Evolutionary conservation across 306 rosid species (phyloP), one percentile per base, ranked within the genome.

Genomic region (Boehmeria nivea): DNA sequence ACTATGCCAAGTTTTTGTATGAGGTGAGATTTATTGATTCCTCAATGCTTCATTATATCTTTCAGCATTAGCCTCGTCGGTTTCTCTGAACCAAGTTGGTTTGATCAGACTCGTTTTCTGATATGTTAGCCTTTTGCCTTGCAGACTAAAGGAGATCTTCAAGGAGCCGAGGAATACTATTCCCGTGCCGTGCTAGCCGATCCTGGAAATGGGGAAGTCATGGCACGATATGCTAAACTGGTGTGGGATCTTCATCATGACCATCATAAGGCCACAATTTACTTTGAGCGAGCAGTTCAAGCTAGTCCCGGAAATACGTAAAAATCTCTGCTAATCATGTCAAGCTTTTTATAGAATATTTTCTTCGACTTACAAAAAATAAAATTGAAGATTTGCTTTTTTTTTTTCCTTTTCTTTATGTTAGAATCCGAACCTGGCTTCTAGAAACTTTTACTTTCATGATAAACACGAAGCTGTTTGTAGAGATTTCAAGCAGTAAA

Each of bases 171-270:
- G 72, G 66, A 81, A 42, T 78, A 62, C 66, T 85, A 83, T 62
- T 53, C 68, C 2, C 83, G 68, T 15, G 86, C 89, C 33, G 54
- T 79, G 44, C 59, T 46, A 68, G 83, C 81, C 12, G 84, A 81
- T 78, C 96, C 94, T 2, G 21, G 60, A 10, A 83, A 83, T 8
- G 93, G 96, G 42, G 86, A 83, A 77, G 54, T 64, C 36, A 58
- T 81, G 14, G 73, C 86, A 2, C 76, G 81, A 55, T 85, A 78
- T 70, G 99, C 94, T 52, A 70, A 65, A 50, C 74, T 93, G 48
- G 81, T 64, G 52, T 93, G 96, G 96, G 89, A 93, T 53, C 81
- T 67, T 69, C 85, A 84, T 70, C 86, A 37, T 51, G 95, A 87
- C 66, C 47, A 18, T 55, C 59, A 70, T 39, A 73, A 76, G 71